Evolutionary conservation across 352 stramenopile species (phyloP), one percentile per base, ranked within the genome.

Genomic region (Globisporangium splendens): DNA sequence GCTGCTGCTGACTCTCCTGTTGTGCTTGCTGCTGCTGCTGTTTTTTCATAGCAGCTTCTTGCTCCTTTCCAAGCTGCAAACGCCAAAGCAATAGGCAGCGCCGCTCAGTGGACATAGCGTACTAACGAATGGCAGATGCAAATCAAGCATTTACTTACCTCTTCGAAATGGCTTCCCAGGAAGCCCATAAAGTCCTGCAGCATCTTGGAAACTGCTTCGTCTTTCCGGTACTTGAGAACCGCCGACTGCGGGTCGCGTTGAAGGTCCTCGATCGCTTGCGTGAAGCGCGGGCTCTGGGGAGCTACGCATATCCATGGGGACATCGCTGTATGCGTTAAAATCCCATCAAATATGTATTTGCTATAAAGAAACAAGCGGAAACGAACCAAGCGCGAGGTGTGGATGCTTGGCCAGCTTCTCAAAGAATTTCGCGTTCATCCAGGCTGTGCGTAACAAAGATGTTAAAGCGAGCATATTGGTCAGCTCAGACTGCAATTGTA

Each of bases 341-440:
- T 15, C 12, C 17, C 31, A 14, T 38, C 42, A 18, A 7, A 42
- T 10, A 15, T n/a, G n/a, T n/a, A n/a, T n/a, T n/a, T n/a, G n/a
- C n/a, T n/a, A n/a, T n/a, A 8, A 41, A n/a, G 21, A 18, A 31
- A 42, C 20, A 4, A 51, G 15, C 15, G 15, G 22, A 28, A 28
- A 65, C 59, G n/a, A 58, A 90, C 81, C 81, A 54, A 73, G 62
- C 8, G 72, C 56, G 22, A 93, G 64, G 39, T 79, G 79, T 6
- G 79, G 78, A 42, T 87, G 77, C 4, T 61, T 62, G 8, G 76
- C 50, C 4, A 93, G 72, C 63, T 91, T 93, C 22, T 78, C 72
- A 35, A 91, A 86, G 43, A 93, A 88, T 8, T 52, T 56, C 15
- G 75, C 70, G 28, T 88, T 86, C 79, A 91, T 89, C 83, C 83